Base-by-base conservation (phyloP, 1,284 basidiomycete species). In the Cerioporus squamosus region DNA sequence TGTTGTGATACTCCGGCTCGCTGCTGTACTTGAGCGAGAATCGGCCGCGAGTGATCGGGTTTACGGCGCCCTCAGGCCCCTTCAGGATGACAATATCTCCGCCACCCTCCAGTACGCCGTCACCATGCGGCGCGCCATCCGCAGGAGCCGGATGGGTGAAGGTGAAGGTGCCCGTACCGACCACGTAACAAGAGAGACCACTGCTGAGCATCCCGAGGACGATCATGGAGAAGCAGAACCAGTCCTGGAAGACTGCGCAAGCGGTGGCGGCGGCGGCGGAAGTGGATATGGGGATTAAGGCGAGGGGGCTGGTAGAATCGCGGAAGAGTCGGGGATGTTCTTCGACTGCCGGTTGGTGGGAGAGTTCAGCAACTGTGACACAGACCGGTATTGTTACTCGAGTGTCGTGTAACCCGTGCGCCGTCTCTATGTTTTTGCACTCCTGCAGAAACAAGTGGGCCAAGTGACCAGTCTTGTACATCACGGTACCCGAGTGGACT, bases 401-500 rank as follows among this genome's bases (percentile, higher is more conserved):
- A 15, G 23, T 31, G 23, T 44, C 31, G 22, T 49, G 24, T 5
- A 56, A 26, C 14, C 31, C 33, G 33, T 43, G 29, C 43, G 17
- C 36, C 29, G 23, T 7, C 33, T 24, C 6, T n/a, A 56, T 59
- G 14, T 57, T 52, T 45, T 47, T 60, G 49, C 59, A 62, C 15
- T 60, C 59, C 47, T 62, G 59, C 26, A 59, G 22, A 49, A 65
- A 59, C 9, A 65, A 59, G 44, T 65, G 55, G 42, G 63, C 61
- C n/a, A 62, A 58, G 24, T 65, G 63, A 20, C 63, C 63, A 2
- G 63, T 65, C 49, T 53, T 51, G 42, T 42, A 23, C 31, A 65
- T 65, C 51, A 57, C 57, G 44, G 63, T 65, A 6, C 63, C 60
- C 10, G 63, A 65, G 26, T 57, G 61, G 15, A 62, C 60, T 12